Evolutionary conservation across 2,329 filamentous ascomycete species (phyloP).

Genomic region (Epichloe sp.): DNA sequence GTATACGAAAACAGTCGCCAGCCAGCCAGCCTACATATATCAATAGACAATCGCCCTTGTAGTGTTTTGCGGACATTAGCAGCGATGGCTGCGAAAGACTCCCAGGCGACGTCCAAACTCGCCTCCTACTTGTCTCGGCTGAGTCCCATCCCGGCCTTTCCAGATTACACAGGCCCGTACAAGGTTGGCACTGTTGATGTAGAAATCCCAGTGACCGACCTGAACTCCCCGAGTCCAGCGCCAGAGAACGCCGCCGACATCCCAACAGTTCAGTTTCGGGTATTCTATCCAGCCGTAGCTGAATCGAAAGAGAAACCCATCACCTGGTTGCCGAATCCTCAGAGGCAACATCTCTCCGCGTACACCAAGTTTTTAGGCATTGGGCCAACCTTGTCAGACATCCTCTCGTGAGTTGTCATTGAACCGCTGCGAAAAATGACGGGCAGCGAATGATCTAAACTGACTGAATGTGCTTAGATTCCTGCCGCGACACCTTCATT

Average conservation of each 20-base stretch:
- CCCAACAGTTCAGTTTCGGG: constrained; percentile 63
- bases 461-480: constrained; percentile 29
- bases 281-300: constrained; percentile 63
- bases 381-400: constrained; percentile 40
- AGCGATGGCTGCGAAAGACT: constrained; percentile 9
- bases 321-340: constrained; percentile 66
- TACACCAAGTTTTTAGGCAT: constrained; percentile 67
- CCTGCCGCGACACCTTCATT: constrained; percentile 58
- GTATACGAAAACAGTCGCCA: too few species aligned
- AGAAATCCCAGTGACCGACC: constrained; percentile 57
- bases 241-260: constrained; percentile 44
- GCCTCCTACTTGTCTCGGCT: constrained; percentile 38
- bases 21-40: background rate
- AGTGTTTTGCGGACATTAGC: background rate
- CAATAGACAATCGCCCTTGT: background rate
- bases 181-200: constrained; percentile 69
- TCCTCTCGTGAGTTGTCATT: constrained; percentile 40
- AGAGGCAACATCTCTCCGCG: constrained; percentile 58
- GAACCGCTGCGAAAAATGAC: background rate
- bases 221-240: constrained; percentile 38
- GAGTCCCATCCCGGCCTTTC: constrained; percentile 59
- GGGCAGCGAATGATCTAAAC: background rate
- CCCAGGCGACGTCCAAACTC: constrained; percentile 23
- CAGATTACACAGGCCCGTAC: constrained; percentile 63
- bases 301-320: constrained; percentile 44